A percentile compares a stretch with the other conserved stretches of the same genome.
These are phyloP conservation scores for Phytophthora hibernalis DNA, from an alignment of 352 stramenopile genomes.

Conservation along the genomic window DNA sequence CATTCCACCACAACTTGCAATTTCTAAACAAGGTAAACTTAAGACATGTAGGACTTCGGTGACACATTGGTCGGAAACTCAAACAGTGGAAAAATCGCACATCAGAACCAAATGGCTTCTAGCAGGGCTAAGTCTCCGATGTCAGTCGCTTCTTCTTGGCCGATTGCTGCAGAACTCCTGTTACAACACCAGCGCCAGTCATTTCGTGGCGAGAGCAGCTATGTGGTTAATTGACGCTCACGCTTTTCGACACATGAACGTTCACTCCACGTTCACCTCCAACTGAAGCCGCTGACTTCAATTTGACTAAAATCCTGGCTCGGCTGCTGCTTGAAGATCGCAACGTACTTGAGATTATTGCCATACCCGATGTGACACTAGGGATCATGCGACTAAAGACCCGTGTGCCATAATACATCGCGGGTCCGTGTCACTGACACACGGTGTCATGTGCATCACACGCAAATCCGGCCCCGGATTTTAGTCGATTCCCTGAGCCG, in stretches of 20 bases:
- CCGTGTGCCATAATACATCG: too few species aligned
- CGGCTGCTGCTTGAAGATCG: background rate
- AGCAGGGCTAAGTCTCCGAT: background rate
- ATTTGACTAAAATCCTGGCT: background rate
- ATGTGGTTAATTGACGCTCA: constrained; percentile 19
- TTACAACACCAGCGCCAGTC: background rate
- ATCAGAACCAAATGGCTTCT: constrained; percentile 6
- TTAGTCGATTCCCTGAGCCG: constrained; percentile 16
- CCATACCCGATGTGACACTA: background rate
- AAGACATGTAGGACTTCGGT: too few species aligned
- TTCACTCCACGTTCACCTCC: constrained; percentile 18
- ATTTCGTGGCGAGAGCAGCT: background rate
- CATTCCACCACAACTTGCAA: too few species aligned
- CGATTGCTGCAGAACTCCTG: too few species aligned
- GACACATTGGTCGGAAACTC: too few species aligned
- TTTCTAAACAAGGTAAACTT: too few species aligned
- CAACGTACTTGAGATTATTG: too few species aligned
- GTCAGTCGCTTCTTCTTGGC: background rate
- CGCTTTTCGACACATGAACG: constrained; percentile 20
- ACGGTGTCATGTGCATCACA: too few species aligned
- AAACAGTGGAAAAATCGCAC: constrained; percentile 10
- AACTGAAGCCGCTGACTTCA: constrained; percentile 23
- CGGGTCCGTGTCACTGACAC: too few species aligned
- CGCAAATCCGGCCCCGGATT: too few species aligned
- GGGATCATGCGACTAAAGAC: constrained; percentile 10